phyloP scores from a whole-genome alignment of 2,329 filamentous ascomycete species.

The Colletotrichum sp. region DNA sequence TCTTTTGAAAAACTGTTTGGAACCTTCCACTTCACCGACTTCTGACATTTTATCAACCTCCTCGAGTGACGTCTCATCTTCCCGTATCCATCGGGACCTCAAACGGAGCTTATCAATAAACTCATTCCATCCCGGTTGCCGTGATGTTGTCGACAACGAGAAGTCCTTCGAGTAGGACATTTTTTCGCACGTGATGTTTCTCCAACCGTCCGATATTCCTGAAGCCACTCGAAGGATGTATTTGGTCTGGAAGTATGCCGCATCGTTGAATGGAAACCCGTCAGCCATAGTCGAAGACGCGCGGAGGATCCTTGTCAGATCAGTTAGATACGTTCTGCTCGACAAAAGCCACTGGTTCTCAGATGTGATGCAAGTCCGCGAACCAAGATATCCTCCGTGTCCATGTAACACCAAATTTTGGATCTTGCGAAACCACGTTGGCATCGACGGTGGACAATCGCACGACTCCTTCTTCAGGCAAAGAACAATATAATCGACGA shows the following conservation, averaged over 20 bases:
- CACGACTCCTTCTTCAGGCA: not conserved
- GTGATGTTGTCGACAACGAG: fast-evolving
- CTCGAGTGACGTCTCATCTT: not conserved
- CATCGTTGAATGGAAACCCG: not conserved
- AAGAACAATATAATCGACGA: not conserved
- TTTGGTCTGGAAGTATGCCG: not conserved
- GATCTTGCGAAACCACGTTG: not conserved
- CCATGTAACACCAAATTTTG: not conserved
- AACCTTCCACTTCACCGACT: not conserved
- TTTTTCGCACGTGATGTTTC: not conserved
- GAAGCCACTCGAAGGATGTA: not conserved
- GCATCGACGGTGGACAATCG: not conserved
- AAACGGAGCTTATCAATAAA: not conserved
- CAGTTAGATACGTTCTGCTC: not conserved
- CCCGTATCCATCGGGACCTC: not conserved
- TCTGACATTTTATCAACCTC: not conserved
- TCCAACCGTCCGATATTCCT: not conserved
- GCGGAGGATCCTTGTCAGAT: not conserved
- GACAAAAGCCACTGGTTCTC: not conserved
- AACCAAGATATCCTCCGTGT: not conserved
- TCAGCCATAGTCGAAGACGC: not conserved
- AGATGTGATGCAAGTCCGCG: not conserved
- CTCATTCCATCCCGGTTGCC: not conserved
- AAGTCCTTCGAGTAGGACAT: not conserved
- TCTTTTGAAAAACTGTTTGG: not conserved